Evolutionary conservation across 345 rosid species (phyloP).

Genomic region (Salix purpurea): DNA sequence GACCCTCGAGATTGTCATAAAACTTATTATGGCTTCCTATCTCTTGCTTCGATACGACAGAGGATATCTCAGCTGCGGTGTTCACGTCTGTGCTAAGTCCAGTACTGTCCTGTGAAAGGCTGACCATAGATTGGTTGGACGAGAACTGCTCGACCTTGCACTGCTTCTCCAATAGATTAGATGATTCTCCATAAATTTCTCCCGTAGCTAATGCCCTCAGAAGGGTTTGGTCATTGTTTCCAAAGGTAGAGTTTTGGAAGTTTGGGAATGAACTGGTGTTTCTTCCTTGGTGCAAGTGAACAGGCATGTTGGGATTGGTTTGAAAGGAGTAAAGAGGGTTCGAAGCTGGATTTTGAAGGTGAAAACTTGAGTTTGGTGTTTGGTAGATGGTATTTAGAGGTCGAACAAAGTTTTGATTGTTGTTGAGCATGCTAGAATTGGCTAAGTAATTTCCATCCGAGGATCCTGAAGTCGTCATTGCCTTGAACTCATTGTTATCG

Average conservation of each 20-base stretch:
- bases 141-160: constrained; percentile 58
- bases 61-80: constrained; percentile 48
- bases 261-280: neutral
- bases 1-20: constrained; percentile 25
- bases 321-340: constrained; percentile 16
- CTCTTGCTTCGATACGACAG: constrained; percentile 40
- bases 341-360: constrained; percentile 22
- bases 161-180: constrained; percentile 5
- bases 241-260: constrained; percentile 6
- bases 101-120: constrained; percentile 55
- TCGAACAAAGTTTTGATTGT: constrained; percentile 6
- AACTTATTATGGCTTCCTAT: constrained; percentile 17
- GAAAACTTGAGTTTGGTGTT: constrained; percentile 18
- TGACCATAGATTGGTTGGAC: constrained; percentile 49
- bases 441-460: constrained; percentile 13
- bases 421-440: neutral
- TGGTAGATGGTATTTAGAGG: constrained; percentile 18
- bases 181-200: neutral
- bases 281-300: constrained; percentile 28
- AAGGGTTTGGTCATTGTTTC: constrained; percentile 14
- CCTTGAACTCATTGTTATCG: constrained; percentile 29
- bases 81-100: constrained; percentile 57
- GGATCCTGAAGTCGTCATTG: constrained; percentile 12
- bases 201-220: constrained; percentile 17
- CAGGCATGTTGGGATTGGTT: constrained; percentile 10